A percentile compares a stretch with the other conserved stretches of the same genome.
These are phyloP conservation scores for Gliomastix tumulicola DNA, from an alignment of 2,329 filamentous ascomycete genomes.

Conservation along the genomic window DNA sequence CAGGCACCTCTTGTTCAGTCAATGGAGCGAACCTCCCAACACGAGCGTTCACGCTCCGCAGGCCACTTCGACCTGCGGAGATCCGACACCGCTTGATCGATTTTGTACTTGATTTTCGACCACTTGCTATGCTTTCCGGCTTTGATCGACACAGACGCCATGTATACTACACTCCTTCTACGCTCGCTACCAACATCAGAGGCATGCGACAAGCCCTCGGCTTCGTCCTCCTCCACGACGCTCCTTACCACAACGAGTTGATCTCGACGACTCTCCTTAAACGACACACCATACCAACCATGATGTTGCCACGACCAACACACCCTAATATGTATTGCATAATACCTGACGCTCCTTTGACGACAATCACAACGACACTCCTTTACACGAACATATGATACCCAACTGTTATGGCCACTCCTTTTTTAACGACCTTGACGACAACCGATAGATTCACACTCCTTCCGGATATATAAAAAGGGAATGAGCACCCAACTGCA, in stretches of 20 bases:
- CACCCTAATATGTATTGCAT: constrained; percentile 20
- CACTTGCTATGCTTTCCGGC: constrained; percentile 10
- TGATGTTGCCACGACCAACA: too few relatives aligned
- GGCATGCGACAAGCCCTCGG: not conserved
- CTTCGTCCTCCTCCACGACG: constrained; percentile 9
- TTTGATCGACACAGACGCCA: constrained; percentile 22
- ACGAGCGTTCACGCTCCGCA: not conserved
- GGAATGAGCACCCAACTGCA: constrained; percentile 40
- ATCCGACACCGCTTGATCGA: not conserved
- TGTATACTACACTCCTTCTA: constrained; percentile 28
- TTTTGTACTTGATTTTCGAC: constrained; percentile 5
- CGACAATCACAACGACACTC: constrained; percentile 13
- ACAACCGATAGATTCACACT: constrained; percentile 33
- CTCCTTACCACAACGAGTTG: constrained; percentile 18
- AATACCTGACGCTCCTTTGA: constrained; percentile 18
- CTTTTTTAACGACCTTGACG: constrained; percentile 27
- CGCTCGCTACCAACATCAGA: constrained; percentile 19
- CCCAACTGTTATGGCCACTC: constrained; percentile 22
- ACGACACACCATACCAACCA: constrained; percentile 6
- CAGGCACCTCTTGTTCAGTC: constrained; percentile 20
- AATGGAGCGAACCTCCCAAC: constrained; percentile 10
- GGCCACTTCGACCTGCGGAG: too few relatives aligned
- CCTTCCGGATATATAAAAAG: constrained; percentile 31
- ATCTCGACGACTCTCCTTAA: constrained; percentile 21
- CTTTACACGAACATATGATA: constrained; percentile 20